A percentile compares a stretch with the other conserved stretches of the same genome.
These are phyloP conservation scores for Gonapodya sp. DNA, from an alignment of 192 early-diverging fungal genomes.

Conservation along the genomic window DNA sequence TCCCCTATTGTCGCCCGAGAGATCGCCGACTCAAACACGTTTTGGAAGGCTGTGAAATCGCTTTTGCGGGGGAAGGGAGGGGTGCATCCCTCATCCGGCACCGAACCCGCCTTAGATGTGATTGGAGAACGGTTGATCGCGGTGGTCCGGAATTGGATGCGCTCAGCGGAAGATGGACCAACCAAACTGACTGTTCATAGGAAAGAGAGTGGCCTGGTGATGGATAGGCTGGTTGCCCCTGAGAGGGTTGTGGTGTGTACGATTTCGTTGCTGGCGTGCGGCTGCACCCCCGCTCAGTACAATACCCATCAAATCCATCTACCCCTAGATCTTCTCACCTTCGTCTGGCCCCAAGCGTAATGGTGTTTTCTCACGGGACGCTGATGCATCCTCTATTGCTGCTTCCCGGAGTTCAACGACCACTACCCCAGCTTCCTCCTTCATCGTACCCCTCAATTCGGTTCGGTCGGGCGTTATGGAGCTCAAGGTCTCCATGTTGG, in stretches of 20 bases:
- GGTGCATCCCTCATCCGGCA: not conserved
- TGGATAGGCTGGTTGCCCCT: not conserved
- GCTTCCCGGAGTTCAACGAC: not conserved
- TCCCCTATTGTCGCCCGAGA: not conserved
- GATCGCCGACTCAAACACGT: not conserved
- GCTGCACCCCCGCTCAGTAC: not conserved
- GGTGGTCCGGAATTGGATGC: not conserved
- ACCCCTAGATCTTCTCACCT: not conserved
- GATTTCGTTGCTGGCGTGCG: too few relatives aligned
- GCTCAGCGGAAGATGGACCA: not conserved
- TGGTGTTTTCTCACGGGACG: too few relatives aligned
- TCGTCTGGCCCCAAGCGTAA: not conserved
- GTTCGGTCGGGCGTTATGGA: not conserved
- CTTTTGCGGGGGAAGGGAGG: not conserved
- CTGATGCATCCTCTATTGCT: not conserved
- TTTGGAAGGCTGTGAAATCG: not conserved
- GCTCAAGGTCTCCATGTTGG: not conserved
- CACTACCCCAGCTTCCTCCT: not conserved
- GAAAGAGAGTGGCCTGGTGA: not conserved
- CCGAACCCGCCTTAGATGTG: too few relatives aligned
- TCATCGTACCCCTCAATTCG: not conserved
- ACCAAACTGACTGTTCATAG: not conserved
- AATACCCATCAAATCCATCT: not conserved
- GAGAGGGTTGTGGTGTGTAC: not conserved
- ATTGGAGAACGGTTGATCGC: not conserved